phyloP scores from a whole-genome alignment of 2,329 filamentous ascomycete species.

The Talaromyces sp. region DNA sequence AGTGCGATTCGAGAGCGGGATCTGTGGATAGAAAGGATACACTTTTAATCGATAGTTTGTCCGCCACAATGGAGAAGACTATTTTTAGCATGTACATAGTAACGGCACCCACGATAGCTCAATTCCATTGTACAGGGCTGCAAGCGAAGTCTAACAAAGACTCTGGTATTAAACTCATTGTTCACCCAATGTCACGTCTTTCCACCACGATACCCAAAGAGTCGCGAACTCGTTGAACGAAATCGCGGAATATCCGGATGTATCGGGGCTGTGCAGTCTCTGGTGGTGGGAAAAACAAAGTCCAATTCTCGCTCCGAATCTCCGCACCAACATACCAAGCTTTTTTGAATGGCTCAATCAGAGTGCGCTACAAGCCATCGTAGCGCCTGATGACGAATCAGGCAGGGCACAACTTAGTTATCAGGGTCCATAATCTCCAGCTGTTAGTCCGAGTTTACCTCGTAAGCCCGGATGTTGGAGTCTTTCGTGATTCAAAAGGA shows the following conservation, averaged over 20 bases:
- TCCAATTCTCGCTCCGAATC: background rate
- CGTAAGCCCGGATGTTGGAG: background rate
- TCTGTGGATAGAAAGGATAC: background rate
- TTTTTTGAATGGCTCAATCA: background rate
- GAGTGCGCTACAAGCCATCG: background rate
- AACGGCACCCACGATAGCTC: background rate
- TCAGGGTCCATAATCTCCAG: background rate
- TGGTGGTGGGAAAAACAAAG: background rate
- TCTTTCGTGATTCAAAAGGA: background rate
- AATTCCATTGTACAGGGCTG: background rate
- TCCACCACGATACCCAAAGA: no score
- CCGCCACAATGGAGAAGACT: background rate
- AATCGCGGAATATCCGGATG: background rate
- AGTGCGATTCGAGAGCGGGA: background rate
- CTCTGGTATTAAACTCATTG: background rate
- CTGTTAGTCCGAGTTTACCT: background rate
- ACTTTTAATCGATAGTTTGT: background rate
- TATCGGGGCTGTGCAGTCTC: background rate
- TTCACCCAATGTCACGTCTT: background rate
- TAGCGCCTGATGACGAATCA: constrained; percentile 1
- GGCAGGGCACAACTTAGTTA: background rate
- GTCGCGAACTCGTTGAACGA: no score
- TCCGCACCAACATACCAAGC: constrained; percentile 2
- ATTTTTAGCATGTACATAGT: background rate
- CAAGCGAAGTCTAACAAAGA: background rate